Base-by-base conservation (phyloP, 2,329 filamentous ascomycete species). In the Colletotrichum abscissum region DNA sequence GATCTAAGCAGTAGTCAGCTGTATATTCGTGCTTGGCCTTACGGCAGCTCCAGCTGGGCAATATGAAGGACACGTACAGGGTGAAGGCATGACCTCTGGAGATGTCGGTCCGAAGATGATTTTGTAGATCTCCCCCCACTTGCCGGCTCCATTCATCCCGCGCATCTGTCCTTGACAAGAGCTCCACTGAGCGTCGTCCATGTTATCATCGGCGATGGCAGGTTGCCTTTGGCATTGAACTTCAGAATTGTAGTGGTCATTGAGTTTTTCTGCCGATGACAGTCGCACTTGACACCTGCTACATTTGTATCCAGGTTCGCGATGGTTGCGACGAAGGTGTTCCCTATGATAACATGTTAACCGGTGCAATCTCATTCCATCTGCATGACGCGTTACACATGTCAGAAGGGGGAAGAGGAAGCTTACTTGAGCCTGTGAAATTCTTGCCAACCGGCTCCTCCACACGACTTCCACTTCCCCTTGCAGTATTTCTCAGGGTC, bases 361-460 rank as follows among this genome's bases (percentile, higher is more conserved):
- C 52, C 5, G n/a, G 22, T 55, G 52, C 11, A 16, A 52, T 24
- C 16, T 19, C 1, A 5, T 9, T 33, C 30, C 30, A 33, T 33
- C 30, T 33, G 9, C 4, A 5, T 11, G 30, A 11, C 1, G n/a
- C 3, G 5, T 9, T 24, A 19, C 14, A 2, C 14, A 42, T 16
- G 11, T 24, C 7, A 54, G 49, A n/a, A 5, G 49, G n/a, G n/a
- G n/a, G 4, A 24, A 7, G 1, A n/a, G 38, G 1, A 9, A 54
- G 2, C 68, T 35, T 62, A 72, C 69, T 72, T 72, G 16, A 72
- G 1, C 24, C 69, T 60, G 11, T 24, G 26, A 12, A 72, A 16
- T 5, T 16, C 57, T 12, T 62, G 9, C 63, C 63, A 72, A 1
- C 69, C 63, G 5, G 7, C 9, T 1, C 63, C 69, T 3, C 16